Base-by-base conservation (phyloP, 2,329 filamentous ascomycete species). In the Colletotrichum sp. region DNA sequence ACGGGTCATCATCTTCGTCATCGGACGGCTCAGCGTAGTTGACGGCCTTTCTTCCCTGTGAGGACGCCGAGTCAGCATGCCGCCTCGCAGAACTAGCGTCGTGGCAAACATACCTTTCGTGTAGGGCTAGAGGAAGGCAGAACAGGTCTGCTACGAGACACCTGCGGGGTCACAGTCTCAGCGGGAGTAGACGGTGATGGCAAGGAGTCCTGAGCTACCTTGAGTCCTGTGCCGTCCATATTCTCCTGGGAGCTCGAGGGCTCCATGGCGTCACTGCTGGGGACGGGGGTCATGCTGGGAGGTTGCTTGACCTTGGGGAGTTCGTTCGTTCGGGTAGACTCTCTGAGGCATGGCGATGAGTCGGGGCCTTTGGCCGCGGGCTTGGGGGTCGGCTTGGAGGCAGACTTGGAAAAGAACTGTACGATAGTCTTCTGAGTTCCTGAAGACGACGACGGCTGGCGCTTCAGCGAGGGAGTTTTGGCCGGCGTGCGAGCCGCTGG, bases 11-110 rank as follows among this genome's bases (percentile, higher is more conserved):
- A 15, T 95, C 94, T 68, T 95, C 94, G 66, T 95, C 94, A 61
- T 95, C 94, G 60, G 95, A 95, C 2, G 95, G 96, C 81, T 98
- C 96, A 78, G 94, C 93, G 83, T 98, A 98, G 82, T 90, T 97
- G 78, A 97, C 90, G 0, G 83, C 83, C 81, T 90, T 92, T 79
- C 88, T 91, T 5, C 82, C 83, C 90, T 91, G 68, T 8, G 5
- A 25, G 16, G 3, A 3, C 27, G 9, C 2, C 18, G 7, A 22
- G 66, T 74, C 55, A 76, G 66, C 34, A 10, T n/a, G 15, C 25
- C 9, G 10, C 16, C 32, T 34, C 9, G 28, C 25, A 5, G 32
- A 18, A 12, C 13, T 8, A 52, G 12, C 39, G 6, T 48, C 39
- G n/a, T 13, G 9, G 36, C 8, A 9, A 60, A 18, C 8, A 12